Conservation (phyloP, 768 basidiomycete genomes). For the Chalciporus sphaerocephalus region DNA sequence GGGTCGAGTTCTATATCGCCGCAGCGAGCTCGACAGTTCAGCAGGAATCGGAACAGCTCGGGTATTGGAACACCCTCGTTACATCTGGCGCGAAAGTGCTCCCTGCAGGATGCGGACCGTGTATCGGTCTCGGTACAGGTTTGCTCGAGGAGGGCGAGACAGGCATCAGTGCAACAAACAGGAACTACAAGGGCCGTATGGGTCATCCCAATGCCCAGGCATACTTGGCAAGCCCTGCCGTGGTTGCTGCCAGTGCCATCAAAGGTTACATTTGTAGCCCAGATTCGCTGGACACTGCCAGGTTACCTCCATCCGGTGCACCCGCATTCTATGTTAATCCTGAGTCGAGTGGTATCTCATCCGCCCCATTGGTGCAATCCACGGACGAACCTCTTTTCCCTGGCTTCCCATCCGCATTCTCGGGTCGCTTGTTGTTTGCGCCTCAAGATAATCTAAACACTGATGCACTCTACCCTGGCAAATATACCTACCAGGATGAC, state of each 20-base stretch:
- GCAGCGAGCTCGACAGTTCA: slow-evolving; percentile 93
- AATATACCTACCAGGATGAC: slow-evolving; percentile 99
- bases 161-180: slow-evolving; percentile 96
- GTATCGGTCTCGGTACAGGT: slow-evolving; percentile 93
- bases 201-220: slow-evolving; percentile 92
- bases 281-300: slow-evolving; percentile 51
- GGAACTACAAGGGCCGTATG: slow-evolving; percentile 99
- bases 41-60: slow-evolving; percentile 76
- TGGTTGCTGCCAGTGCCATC: slow-evolving; percentile 93
- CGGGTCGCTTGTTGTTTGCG: slow-evolving; percentile 82
- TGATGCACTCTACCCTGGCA: slow-evolving; percentile 97
- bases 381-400: slow-evolving; percentile 63
- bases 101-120: slow-evolving; percentile 96
- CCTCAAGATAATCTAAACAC: slow-evolving; percentile 98
- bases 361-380: slow-evolving; percentile 22
- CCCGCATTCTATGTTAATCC: slow-evolving; percentile 56
- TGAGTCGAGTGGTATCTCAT: slow-evolving; percentile 25
- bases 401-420: slow-evolving; percentile 80
- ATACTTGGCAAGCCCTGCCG: slow-evolving; percentile 93
- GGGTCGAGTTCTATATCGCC: slow-evolving; percentile 96
- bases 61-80: slow-evolving; percentile 85
- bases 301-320: slow-evolving; percentile 46
- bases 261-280: slow-evolving; percentile 90
- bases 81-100: slow-evolving; percentile 88
- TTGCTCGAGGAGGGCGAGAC: slow-evolving; percentile 91